Evolutionary conservation across 1,284 basidiomycete species (phyloP).

Genomic region (Cryptococcus sp.): DNA sequence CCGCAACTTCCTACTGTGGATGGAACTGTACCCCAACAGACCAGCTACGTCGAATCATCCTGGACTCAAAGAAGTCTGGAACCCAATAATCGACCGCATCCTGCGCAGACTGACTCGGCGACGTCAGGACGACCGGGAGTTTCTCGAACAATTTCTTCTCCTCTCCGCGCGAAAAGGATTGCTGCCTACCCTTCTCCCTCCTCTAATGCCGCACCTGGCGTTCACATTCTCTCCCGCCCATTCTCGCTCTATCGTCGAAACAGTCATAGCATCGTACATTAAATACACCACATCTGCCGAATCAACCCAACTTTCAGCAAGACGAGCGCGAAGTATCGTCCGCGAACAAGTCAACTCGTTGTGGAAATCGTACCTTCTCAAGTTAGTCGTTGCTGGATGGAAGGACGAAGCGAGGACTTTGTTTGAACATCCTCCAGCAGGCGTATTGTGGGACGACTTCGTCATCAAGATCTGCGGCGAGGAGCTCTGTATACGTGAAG

Average conservation of each 20-base stretch:
- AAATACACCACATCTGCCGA: conserved; percentile 19
- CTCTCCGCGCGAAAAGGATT: conserved; percentile 37
- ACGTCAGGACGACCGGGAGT: conserved; percentile 21
- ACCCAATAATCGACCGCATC: conserved; percentile 28
- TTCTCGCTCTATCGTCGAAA: conserved; percentile 16
- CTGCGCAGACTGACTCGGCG: conserved; percentile 1
- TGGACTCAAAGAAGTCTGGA: conserved; percentile 28
- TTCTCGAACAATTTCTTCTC: conserved; percentile 28
- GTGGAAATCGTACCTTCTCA: conserved; percentile 37
- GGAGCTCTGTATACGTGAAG: conserved; percentile 1
- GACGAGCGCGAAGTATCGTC: conserved; percentile 10
- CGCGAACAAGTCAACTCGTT: conserved; percentile 20
- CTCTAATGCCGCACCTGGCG: conserved; percentile 27
- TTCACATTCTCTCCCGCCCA: conserved; percentile 19
- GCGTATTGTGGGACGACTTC: conserved; percentile 19
- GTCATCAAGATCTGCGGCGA: conserved; percentile 18
- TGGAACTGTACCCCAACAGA: conserved; percentile 42
- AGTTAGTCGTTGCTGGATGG: conserved; percentile 32
- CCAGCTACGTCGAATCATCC: conserved; percentile 32
- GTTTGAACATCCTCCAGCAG: conserved; percentile 20
- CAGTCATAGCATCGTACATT: conserved; percentile 20
- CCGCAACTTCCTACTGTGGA: conserved; percentile 36
- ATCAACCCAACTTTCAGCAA: conserved; percentile 24
- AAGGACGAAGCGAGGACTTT: conserved; percentile 24
- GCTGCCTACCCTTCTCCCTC: conserved; percentile 31